Evolutionary conservation across 2,329 filamentous ascomycete species (phyloP).

Genomic region (Microascus cirrosus): DNA sequence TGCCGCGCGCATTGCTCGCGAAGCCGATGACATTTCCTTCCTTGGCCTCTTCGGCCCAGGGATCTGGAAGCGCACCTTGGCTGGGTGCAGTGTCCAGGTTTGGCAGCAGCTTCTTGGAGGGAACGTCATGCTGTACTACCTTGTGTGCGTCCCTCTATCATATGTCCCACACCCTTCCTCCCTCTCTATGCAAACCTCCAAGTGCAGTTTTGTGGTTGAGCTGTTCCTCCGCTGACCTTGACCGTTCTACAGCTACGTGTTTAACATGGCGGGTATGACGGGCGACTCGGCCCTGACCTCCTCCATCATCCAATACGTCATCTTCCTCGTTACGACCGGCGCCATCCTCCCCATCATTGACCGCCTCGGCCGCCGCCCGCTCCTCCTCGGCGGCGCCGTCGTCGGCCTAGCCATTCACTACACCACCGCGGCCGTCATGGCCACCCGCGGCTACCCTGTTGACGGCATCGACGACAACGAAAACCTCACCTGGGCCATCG

Average conservation of each 20-base stretch:
- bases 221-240: no score
- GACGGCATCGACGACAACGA: constrained; percentile 32
- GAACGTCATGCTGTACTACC: neutral
- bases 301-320: neutral
- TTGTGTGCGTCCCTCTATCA: neutral
- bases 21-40: constrained; percentile 32
- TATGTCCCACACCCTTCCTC: no score
- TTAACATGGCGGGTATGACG: neutral
- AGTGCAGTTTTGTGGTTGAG: no score
- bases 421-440: constrained; percentile 18
- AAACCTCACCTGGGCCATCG: constrained; percentile 8
- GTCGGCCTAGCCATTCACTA: neutral
- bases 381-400: neutral
- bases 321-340: neutral
- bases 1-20: constrained; percentile 39
- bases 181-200: no score
- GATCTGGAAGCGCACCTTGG: constrained; percentile 42
- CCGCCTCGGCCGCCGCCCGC: neutral
- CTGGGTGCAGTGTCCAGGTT: constrained; percentile 48
- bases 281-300: neutral
- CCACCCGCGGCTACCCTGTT: constrained; percentile 27
- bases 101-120: constrained; percentile 33
- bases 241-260: neutral
- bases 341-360: neutral
- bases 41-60: constrained; percentile 34